These are phyloP conservation scores for Striga asiatica DNA, from an alignment of 257 asterid species.

Conservation along the genomic window DNA sequence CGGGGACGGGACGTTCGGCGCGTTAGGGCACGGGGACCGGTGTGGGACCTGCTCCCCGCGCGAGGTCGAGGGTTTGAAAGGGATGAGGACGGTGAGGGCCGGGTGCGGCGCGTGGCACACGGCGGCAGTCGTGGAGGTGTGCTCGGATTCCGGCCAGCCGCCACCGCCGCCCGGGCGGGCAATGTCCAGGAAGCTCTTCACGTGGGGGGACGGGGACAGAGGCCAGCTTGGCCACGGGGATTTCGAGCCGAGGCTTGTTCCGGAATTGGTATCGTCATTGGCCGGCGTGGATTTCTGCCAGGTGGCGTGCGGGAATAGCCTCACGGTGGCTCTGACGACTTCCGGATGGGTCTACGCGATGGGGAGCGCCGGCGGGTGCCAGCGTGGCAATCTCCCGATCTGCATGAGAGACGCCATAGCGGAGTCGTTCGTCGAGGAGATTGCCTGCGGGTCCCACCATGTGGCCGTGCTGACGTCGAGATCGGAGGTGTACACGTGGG, in stretches of 20 bases:
- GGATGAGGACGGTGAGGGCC: conserved; percentile 35
- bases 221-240: conserved; percentile 69
- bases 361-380: conserved; percentile 47
- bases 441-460: conserved; percentile 77
- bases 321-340: conserved; percentile 52
- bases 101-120: conserved; percentile 96
- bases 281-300: conserved; percentile 27
- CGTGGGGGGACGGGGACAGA: conserved; percentile 89
- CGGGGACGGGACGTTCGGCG: conserved; percentile 92
- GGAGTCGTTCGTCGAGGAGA: conserved; percentile 53
- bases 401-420: conserved; percentile 35
- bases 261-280: conserved; percentile 40
- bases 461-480: conserved; percentile 60
- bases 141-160: conserved; percentile 13
- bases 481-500: conserved; percentile 84
- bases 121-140: conserved; percentile 58
- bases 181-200: conserved; percentile 48
- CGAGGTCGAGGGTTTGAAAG: conserved; percentile 61
- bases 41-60: conserved; percentile 30
- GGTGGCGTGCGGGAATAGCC: conserved; percentile 59
- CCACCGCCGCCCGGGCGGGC: conserved; percentile 15
- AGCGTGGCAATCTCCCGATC: conserved; percentile 34
- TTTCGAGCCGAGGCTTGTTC: conserved; percentile 31
- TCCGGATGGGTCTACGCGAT: conserved; percentile 63
- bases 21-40: conserved; percentile 67